phyloP scores from a whole-genome alignment of 768 basidiomycete genomes.

The Russula vinacea region DNA sequence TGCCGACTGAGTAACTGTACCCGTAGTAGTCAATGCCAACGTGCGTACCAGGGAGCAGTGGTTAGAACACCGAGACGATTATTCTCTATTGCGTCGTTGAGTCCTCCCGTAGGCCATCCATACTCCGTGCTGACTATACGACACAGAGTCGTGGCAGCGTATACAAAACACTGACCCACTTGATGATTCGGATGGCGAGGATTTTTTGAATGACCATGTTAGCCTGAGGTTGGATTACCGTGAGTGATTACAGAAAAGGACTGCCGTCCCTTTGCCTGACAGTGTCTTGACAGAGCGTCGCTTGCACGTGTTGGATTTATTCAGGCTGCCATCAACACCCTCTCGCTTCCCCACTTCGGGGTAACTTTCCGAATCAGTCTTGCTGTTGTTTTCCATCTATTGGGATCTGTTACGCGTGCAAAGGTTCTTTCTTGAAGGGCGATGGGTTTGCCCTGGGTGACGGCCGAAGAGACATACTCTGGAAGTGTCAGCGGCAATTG shows the following conservation, averaged over 20 bases:
- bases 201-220: constrained; percentile 56
- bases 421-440: constrained; percentile 5
- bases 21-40: constrained; percentile 23
- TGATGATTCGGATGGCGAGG: constrained; percentile 70
- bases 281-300: constrained; percentile 23
- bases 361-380: constrained; percentile 3
- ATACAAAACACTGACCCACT: constrained; percentile 62
- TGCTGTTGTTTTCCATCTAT: constrained; percentile 9
- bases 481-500: neutral
- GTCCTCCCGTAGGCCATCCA: neutral
- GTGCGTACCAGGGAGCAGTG: constrained; percentile 19
- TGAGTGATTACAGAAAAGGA: constrained; percentile 37
- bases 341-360: constrained; percentile 21
- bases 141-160: constrained; percentile 69
- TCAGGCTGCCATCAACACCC: constrained; percentile 16
- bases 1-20: constrained; percentile 6
- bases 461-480: neutral
- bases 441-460: neutral
- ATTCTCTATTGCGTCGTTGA: constrained; percentile 48
- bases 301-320: constrained; percentile 27
- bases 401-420: constrained; percentile 6
- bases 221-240: constrained; percentile 55
- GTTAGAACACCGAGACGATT: constrained; percentile 27
- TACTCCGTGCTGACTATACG: constrained; percentile 17
- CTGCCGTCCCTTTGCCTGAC: constrained; percentile 4